Base-by-base conservation (phyloP, 1,139 yeast genomes). In the Scheffersomyces insectosa region DNA sequence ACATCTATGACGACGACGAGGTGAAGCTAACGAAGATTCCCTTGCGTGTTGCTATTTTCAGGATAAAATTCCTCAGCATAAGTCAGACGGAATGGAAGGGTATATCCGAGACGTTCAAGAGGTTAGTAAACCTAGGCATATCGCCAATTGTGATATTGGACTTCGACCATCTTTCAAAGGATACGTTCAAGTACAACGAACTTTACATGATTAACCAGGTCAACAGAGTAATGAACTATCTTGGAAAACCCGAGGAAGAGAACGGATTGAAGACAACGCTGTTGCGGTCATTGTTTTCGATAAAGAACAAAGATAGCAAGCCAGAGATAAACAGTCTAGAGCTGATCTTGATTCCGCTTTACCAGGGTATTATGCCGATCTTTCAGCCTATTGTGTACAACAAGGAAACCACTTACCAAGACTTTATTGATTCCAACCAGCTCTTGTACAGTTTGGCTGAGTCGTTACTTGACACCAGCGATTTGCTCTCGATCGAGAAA, bases 401-500 rank as follows among this genome's bases (percentile, higher is more conserved):
- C 49, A 44, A 66, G 1, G 55, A 48, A 1, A 60, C 73, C 1
- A 56, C 63, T 2, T 35, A 40, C 12, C 75, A 71, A 44, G 60
- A 57, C 36, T 59, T 70, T 39, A 49, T 63, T 3, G 63, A 70
- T 7, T 65, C 75, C 14, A 74, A 74, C 39, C 55, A 57, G 6
- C 55, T 72, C 11, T 47, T 72, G 25, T 51, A 46, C 36, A 49
- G 71, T 2, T 47, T 72, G 12, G 58, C 68, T 37, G 47, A 61
- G 3, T 53, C 66, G 11, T 50, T 73, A 15, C 47, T 67, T 30
- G 47, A 56, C 12, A 41, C 48, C 12, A 51, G 57, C 9, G 62
- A 70, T 33, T 50, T 74, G n/a, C 62, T 81, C 9, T 70, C 84
- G 1, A 77, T 93, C 28, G 98, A 93, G 50, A 93, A 93, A 52